phyloP scores from a whole-genome alignment of 129 eudicot genomes.

The Centrapalus pauciflorus region DNA sequence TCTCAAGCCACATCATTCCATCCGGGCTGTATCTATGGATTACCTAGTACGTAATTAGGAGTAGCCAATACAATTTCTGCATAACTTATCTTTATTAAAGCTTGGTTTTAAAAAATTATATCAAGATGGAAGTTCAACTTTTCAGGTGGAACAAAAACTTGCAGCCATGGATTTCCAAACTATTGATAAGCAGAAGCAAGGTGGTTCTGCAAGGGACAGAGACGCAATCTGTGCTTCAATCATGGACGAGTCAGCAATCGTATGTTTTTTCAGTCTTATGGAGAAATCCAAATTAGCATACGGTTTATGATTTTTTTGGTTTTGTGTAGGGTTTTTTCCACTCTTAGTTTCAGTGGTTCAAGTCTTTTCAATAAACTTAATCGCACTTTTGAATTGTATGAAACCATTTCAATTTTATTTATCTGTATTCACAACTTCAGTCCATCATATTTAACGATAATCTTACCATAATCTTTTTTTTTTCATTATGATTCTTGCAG shows the following conservation, averaged over 20 bases:
- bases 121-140: conserved; percentile 16
- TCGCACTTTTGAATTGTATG: conserved; percentile 78
- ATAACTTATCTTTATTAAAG: too few species aligned
- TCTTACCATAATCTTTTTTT: too few species aligned
- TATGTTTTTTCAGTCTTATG: conserved; percentile 34
- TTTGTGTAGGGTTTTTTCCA: conserved; percentile 84
- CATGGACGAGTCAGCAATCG: conserved; percentile 92
- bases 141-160: conserved; percentile 87
- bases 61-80: background rate
- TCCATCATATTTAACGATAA: too few species aligned
- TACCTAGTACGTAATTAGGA: conserved; percentile 50
- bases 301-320: conserved; percentile 1
- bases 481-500: too few species aligned
- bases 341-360: conserved; percentile 97
- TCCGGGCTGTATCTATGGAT: conserved; percentile 93
- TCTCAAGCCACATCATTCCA: conserved; percentile 88
- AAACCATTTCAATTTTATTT: too few species aligned
- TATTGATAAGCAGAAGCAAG: conserved; percentile 86
- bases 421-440: too few species aligned
- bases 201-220: conserved; percentile 65
- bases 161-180: conserved; percentile 73
- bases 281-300: background rate
- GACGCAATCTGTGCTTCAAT: conserved; percentile 81
- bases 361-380: conserved; percentile 64
- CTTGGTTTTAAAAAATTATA: background rate